Conservation (phyloP, 345 rosid species). For the Ricinus communis region DNA sequence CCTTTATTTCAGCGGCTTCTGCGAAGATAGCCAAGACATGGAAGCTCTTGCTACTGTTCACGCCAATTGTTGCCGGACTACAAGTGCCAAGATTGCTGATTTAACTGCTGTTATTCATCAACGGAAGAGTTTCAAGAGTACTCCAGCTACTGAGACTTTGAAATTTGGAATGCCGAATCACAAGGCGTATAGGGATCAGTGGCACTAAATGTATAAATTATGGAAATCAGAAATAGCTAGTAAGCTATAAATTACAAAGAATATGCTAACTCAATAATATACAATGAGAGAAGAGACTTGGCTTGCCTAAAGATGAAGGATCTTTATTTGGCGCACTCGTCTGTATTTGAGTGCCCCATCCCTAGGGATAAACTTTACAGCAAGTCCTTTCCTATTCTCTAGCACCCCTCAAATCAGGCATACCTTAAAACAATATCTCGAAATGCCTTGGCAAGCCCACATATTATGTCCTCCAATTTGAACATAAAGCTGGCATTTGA, state of each 20-base stretch:
- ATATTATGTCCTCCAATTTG: not conserved
- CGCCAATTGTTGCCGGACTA: constrained; percentile 79
- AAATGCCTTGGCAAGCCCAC: not conserved
- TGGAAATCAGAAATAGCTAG: too few relatives aligned
- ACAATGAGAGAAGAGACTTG: too few relatives aligned
- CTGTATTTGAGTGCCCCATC: too few relatives aligned
- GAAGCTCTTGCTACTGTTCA: constrained; percentile 58
- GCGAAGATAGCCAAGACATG: constrained; percentile 55
- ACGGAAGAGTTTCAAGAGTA: constrained; percentile 54
- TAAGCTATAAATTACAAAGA: too few relatives aligned
- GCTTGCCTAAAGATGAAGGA: too few relatives aligned
- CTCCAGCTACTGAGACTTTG: not conserved
- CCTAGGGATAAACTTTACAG: too few relatives aligned
- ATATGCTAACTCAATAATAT: too few relatives aligned
- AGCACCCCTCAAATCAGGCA: not conserved
- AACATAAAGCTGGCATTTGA: not conserved
- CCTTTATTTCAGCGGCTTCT: constrained; percentile 67
- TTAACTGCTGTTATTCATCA: constrained; percentile 48
- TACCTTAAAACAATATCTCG: not conserved
- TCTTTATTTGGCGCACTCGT: too few relatives aligned
- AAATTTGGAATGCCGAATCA: constrained; percentile 1
- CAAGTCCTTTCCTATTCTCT: not conserved
- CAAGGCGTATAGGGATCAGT: not conserved
- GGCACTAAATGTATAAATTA: not conserved
- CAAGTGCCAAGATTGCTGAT: constrained; percentile 63